phyloP scores from a whole-genome alignment of 352 stramenopile genomes.

The Phytopythium boreale region DNA sequence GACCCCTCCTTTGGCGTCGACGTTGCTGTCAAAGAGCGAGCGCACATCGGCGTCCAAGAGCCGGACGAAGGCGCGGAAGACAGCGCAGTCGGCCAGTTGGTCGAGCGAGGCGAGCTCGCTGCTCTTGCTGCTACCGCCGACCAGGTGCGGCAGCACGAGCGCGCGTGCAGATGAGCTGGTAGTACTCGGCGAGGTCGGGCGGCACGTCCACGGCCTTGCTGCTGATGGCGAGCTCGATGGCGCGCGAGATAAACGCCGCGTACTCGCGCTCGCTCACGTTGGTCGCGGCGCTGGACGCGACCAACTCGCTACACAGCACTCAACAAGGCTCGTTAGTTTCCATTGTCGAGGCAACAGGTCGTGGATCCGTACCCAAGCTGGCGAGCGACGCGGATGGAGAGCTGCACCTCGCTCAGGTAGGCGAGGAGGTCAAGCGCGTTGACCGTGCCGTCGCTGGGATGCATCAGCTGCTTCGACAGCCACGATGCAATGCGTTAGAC shows the following conservation, averaged over 20 bases:
- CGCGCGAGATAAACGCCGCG: conserved; percentile 20
- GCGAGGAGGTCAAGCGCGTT: conserved; percentile 45
- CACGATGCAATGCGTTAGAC: neutral
- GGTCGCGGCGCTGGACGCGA: conserved; percentile 10
- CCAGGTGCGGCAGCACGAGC: conserved; percentile 41
- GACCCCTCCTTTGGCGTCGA: neutral
- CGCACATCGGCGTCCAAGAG: conserved; percentile 30
- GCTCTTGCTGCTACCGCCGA: conserved; percentile 12
- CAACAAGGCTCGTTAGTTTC: conserved; percentile 7
- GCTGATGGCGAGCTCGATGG: conserved; percentile 16
- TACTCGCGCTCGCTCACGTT: conserved; percentile 31
- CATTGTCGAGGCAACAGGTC: conserved; percentile 3
- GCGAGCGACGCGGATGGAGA: conserved; percentile 23
- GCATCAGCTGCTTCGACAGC: conserved; percentile 1
- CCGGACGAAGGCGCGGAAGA: conserved; percentile 42
- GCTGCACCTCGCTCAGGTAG: conserved; percentile 42
- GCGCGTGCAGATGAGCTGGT: conserved; percentile 56
- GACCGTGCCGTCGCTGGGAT: conserved; percentile 26
- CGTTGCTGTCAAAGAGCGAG: conserved; percentile 23
- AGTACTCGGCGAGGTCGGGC: conserved; percentile 51
- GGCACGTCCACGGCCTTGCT: conserved; percentile 19
- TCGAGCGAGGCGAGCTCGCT: conserved; percentile 26
- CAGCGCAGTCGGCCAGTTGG: conserved; percentile 28
- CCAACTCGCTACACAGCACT: conserved; percentile 2
- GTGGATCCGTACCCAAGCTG: neutral